Evolutionary conservation across 2,329 filamentous ascomycete genomes (phyloP).

Genomic region (Paecilomyces sp.): DNA sequence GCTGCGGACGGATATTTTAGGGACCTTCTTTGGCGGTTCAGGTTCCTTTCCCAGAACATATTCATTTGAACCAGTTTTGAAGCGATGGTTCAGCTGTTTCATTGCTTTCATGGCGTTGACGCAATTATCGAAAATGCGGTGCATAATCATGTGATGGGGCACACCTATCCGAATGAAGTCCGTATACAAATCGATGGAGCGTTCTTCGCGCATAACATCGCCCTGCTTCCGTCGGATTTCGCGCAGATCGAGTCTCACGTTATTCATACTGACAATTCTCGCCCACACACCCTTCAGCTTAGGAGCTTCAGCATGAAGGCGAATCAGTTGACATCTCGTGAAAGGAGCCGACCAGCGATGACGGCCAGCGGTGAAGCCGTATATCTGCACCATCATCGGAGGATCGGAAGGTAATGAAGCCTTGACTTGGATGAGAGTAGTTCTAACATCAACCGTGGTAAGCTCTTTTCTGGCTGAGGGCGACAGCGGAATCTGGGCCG

Average conservation of each 20-base stretch:
- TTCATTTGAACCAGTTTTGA: conserved; percentile 78
- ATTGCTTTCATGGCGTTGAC: conserved; percentile 81
- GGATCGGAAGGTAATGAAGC: conserved; percentile 83
- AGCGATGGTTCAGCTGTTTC: conserved; percentile 87
- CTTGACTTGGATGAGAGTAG: conserved; percentile 77
- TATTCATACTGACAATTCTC: conserved; percentile 75
- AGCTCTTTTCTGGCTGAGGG: conserved; percentile 50
- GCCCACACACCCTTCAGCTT: conserved; percentile 80
- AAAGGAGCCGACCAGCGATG: conserved; percentile 87
- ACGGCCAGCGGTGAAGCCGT: conserved; percentile 71
- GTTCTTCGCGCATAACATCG: conserved; percentile 60
- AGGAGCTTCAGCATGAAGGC: conserved; percentile 83
- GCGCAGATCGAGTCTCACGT: conserved; percentile 70
- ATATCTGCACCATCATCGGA: conserved; percentile 83
- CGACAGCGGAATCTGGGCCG: conserved; percentile 19
- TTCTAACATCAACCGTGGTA: conserved; percentile 73
- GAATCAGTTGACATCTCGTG: conserved; percentile 64
- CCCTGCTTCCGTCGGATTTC: conserved; percentile 64
- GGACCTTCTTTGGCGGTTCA: conserved; percentile 77
- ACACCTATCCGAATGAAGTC: conserved; percentile 84
- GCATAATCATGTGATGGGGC: conserved; percentile 83
- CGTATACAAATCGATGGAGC: conserved; percentile 72
- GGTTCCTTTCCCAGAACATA: conserved; percentile 82
- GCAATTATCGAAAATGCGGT: conserved; percentile 88
- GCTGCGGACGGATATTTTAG: conserved; percentile 74